Base-by-base conservation (phyloP, 139 green algal genomes). In the Desmodesmus armatus region DNA sequence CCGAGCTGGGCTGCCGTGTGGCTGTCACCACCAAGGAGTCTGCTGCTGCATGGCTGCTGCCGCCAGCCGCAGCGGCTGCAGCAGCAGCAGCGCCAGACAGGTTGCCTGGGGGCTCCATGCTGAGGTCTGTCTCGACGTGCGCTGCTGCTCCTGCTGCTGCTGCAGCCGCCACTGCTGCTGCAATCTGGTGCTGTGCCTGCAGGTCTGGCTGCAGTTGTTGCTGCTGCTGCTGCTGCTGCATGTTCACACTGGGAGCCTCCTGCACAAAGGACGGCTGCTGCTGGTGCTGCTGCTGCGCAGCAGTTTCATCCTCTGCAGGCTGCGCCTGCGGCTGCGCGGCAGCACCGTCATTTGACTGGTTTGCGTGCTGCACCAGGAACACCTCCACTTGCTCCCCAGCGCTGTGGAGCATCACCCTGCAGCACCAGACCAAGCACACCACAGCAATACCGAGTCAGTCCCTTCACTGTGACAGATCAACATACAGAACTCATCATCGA, bases 281-380 rank as follows among this genome's bases (percentile, higher is more conserved):
- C 69, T 72, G 49, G 53, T 78, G 44, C 80, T 66, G 43, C 80
- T 69, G 31, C 43, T 73, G 33, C 39, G 39, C 60, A 31, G 60
- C 79, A 33, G 82, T 67, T 39, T 49, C 82, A 13, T 53, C 51
- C 51, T 35, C 15, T 85, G n/a, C 77, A 33, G 25, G 40, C 35
- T 58, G 69, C 35, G 63, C 37, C 65, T 44, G 69, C 3, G 7
- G 19, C 17, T 65, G 44, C 15, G 49, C 69, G 5, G 35, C 47
- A 44, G 80, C 63, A 40, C 49, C 55, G 3, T 29, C 49, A 15
- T n/a, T 41, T 3, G 62, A 35, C 55, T 71, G 55, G 21, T 29
- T 71, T 33, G 75, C 70, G 70, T 92, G 89, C 78, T 92, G 86
- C 69, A 96, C 93, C 37, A 96, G 92, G 81, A 91, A 95, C 40